These are phyloP conservation scores for Eutrema heterophyllum DNA, from an alignment of 345 rosid species.

Conservation along the genomic window DNA sequence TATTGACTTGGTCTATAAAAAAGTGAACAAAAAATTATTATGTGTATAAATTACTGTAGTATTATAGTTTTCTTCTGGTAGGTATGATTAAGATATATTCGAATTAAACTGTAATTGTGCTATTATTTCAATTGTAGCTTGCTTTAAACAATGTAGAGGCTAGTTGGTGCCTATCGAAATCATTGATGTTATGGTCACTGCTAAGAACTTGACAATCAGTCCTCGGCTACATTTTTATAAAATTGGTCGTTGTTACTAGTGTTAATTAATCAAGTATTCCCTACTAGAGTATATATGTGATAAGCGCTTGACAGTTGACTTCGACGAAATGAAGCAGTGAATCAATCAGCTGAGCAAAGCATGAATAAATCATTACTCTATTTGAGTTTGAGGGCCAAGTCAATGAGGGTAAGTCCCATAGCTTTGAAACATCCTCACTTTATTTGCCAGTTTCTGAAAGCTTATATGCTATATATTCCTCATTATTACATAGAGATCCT, in stretches of 20 bases:
- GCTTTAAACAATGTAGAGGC: neutral
- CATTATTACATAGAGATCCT: neutral
- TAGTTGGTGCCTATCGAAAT: neutral
- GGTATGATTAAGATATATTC: neutral
- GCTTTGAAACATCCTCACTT: no score
- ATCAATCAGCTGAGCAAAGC: neutral
- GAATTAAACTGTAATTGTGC: neutral
- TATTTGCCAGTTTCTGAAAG: neutral
- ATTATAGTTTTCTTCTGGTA: no score
- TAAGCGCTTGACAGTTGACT: neutral
- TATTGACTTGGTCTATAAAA: neutral
- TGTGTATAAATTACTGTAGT: no score
- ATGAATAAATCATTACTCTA: neutral
- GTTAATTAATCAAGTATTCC: neutral
- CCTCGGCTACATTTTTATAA: neutral
- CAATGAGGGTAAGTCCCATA: neutral
- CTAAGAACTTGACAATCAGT: conserved; percentile 3
- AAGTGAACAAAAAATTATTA: no score
- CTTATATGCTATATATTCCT: neutral
- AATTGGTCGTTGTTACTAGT: neutral
- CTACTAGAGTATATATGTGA: neutral
- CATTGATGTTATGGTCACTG: neutral
- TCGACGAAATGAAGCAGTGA: neutral
- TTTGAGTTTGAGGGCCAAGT: neutral
- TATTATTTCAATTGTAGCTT: neutral